These are phyloP conservation scores for Colletotrichum tropicicola DNA, from an alignment of 2,329 filamentous ascomycete species.

Conservation along the genomic window DNA sequence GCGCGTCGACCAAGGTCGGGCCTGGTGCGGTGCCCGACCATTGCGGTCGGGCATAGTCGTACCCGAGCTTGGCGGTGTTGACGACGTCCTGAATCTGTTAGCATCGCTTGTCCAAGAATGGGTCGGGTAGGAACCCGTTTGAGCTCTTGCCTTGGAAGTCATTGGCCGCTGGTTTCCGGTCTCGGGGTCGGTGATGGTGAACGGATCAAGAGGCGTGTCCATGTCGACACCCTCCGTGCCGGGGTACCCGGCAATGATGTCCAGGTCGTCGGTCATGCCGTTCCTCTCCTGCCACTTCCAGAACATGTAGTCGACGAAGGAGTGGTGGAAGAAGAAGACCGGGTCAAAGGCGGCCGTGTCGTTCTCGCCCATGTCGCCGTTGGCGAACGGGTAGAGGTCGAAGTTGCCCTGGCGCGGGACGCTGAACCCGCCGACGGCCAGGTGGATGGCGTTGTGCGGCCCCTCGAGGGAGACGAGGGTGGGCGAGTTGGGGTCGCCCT, in stretches of 20 bases:
- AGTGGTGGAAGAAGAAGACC: slow-evolving; percentile 43
- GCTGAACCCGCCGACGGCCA: slow-evolving; percentile 38
- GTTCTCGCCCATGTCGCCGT: slow-evolving; percentile 44
- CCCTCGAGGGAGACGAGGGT: slow-evolving; percentile 35
- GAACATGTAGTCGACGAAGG: slow-evolving; percentile 40
- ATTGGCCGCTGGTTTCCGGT: too few relatives aligned
- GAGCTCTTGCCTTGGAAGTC: too few relatives aligned
- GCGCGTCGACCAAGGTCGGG: too few relatives aligned
- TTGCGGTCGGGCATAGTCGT: slow-evolving; percentile 25
- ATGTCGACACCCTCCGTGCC: slow-evolving; percentile 24
- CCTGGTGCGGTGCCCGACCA: too few relatives aligned
- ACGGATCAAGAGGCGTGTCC: slow-evolving; percentile 27
- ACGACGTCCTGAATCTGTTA: background rate
- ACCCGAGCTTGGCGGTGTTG: slow-evolving; percentile 26
- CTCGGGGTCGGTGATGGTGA: background rate
- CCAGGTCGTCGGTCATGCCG: background rate
- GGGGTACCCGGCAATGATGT: slow-evolving; percentile 14
- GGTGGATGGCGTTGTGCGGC: slow-evolving; percentile 39
- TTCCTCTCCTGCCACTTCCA: slow-evolving; percentile 40
- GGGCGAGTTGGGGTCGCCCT: slow-evolving; percentile 7
- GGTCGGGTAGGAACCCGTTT: too few relatives aligned
- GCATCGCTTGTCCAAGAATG: too few relatives aligned
- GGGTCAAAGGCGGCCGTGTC: slow-evolving; percentile 45
- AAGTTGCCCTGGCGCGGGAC: background rate
- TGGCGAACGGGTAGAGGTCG: slow-evolving; percentile 33